phyloP scores from a whole-genome alignment of 768 basidiomycete species.

The Paxillus involutus region DNA sequence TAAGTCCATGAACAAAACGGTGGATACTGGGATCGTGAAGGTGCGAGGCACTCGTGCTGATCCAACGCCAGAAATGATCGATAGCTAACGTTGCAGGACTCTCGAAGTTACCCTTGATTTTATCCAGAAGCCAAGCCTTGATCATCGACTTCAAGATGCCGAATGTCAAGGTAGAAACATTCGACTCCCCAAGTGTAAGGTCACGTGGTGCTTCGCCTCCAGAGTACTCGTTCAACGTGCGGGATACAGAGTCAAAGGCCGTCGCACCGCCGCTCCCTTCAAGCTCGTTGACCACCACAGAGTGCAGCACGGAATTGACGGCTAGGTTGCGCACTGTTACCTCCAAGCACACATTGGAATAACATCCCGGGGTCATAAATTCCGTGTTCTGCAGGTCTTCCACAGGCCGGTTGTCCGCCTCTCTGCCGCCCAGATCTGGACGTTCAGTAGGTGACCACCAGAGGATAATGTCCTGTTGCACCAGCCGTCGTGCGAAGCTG shows the following conservation, averaged over 20 bases:
- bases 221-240: conserved; percentile 87
- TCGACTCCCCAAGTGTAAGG: conserved; percentile 85
- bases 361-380: conserved; percentile 81
- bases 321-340: conserved; percentile 89
- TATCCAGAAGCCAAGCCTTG: conserved; percentile 88
- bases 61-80: conserved; percentile 98
- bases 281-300: conserved; percentile 93
- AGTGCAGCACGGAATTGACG: conserved; percentile 91
- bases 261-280: conserved; percentile 94
- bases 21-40: conserved; percentile 94
- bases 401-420: conserved; percentile 75
- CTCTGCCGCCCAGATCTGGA: conserved; percentile 92
- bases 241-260: conserved; percentile 91
- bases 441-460: conserved; percentile 95
- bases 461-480: conserved; percentile 85
- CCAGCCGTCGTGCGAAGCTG: conserved; percentile 83
- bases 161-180: conserved; percentile 86
- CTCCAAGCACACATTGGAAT: conserved; percentile 91
- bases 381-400: conserved; percentile 86
- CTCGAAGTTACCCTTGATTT: conserved; percentile 64
- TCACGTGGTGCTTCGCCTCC: conserved; percentile 59
- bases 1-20: conserved; percentile 90
- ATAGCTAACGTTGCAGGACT: conserved; percentile 70
- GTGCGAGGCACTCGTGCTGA: conserved; percentile 78
- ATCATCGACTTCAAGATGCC: conserved; percentile 83